Evolutionary conservation across 305 asterid genomes (phyloP), one percentile per base, ranked within the genome.

Genomic region (Plantago coronopus): DNA sequence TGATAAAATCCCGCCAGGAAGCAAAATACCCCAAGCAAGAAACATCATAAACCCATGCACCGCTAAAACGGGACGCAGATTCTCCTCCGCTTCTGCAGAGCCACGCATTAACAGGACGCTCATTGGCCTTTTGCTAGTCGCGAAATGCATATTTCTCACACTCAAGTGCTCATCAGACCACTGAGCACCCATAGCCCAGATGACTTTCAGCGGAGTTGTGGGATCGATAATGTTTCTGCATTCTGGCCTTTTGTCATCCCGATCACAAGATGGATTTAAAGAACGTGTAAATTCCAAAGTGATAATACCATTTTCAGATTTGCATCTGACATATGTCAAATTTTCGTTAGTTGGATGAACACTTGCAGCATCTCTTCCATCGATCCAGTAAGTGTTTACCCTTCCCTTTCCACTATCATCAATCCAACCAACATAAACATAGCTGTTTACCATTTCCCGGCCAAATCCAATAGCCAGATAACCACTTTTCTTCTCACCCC

Each of bases 41-140:
- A 93, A 93, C 99, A 93, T 89, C 97, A 93, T 89, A 71, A 93
- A 89, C 58, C 99, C 99, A 20, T 93, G 97, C 14, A 93, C 99
- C 25, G 89, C 99, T 72, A 93, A 73, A 27, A 89, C 99, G 3
- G 99, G 99, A 19, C 94, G 72, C 42, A 93, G 72, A 68, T 89
- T 89, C 82, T 93, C 96, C 81, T 89, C 96, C 23, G 99, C 96
- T 74, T 93, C 96, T 9, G 99, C 94, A 45, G 96, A 89, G 46
- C 97, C 97, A 23, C 78, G 89, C 80, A 83, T 82, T 59, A 93
- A 83, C 69, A 84, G 71, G 50, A 93, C 97, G n/a, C 91, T 85
- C 70, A 93, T 80, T 2, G 97, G 91, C 65, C 97, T 78, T 76
- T 81, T 89, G 81, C 99, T 89, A 10, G 97, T 89, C 34, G 69